Percentiles rank a stretch among this genome's conserved stretches.
phyloP scores from a whole-genome alignment of 176 grass and related monocot species.

The Oryza rufipogon region DNA sequence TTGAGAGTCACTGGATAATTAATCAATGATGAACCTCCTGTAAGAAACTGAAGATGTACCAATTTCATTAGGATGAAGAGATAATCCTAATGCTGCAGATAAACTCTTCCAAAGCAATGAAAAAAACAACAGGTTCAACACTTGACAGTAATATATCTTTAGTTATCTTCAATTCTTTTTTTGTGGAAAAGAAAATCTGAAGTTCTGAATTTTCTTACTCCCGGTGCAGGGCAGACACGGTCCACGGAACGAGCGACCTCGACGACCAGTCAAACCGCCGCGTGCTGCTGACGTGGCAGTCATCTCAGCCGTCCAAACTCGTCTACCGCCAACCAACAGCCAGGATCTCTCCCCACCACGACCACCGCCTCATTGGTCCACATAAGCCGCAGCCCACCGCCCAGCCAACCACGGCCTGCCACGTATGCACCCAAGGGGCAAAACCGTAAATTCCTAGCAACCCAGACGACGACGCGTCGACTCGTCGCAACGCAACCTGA shows the following conservation, averaged over 20 bases:
- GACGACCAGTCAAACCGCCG: neutral
- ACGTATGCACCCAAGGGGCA: constrained; percentile 2
- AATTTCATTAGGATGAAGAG: neutral
- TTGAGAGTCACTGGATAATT: neutral
- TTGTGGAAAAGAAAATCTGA: neutral
- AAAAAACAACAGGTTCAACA: neutral
- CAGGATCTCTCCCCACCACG: neutral
- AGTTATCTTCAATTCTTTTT: neutral
- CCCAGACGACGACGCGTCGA: neutral
- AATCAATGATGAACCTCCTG: neutral
- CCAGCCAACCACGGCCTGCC: neutral
- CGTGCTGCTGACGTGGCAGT: neutral
- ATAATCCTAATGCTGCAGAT: neutral
- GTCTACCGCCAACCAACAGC: neutral
- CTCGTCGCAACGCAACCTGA: neutral
- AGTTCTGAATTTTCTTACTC: neutral
- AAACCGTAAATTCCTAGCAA: neutral
- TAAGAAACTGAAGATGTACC: neutral
- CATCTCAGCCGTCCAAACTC: neutral
- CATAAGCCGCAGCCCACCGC: neutral
- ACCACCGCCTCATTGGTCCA: neutral
- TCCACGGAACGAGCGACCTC: neutral
- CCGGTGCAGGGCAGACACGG: neutral
- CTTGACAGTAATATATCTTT: neutral
- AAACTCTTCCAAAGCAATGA: neutral